phyloP scores from a whole-genome alignment of 352 stramenopile genomes.

The Globisporangium nunn region DNA sequence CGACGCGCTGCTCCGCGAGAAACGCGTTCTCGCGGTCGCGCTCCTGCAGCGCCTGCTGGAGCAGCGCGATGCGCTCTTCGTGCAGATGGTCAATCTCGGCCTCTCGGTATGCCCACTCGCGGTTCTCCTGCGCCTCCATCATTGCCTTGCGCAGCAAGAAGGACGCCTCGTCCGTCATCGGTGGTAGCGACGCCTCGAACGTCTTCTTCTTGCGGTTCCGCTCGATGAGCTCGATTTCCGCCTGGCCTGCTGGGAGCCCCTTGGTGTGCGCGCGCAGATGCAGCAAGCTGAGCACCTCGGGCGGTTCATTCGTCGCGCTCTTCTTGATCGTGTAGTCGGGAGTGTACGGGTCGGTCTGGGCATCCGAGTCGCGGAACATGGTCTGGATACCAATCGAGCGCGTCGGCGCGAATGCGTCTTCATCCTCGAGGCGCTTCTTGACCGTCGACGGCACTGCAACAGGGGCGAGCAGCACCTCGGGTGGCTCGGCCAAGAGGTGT shows the following conservation, averaged over 20 bases:
- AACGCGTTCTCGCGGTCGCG: constrained; percentile 88
- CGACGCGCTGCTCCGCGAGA: constrained; percentile 88
- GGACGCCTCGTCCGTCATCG: constrained; percentile 92
- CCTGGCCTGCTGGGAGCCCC: constrained; percentile 71
- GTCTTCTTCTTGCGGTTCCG: constrained; percentile 78
- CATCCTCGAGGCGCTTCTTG: constrained; percentile 21
- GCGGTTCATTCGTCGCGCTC: constrained; percentile 26
- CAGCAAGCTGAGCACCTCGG: constrained; percentile 82
- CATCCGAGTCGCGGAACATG: constrained; percentile 89
- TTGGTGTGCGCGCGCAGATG: constrained; percentile 45
- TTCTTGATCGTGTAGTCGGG: constrained; percentile 86
- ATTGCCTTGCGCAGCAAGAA: constrained; percentile 88
- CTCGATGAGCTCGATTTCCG: constrained; percentile 90
- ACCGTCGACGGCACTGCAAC: constrained; percentile 18
- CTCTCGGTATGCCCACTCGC: constrained; percentile 85
- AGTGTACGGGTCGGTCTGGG: constrained; percentile 91
- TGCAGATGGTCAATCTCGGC: constrained; percentile 85
- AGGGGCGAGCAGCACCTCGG: constrained; percentile 84
- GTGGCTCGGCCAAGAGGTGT: constrained; percentile 78
- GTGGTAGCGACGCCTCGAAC: constrained; percentile 85
- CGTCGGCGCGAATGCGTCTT: constrained; percentile 33
- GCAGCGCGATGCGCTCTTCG: constrained; percentile 63
- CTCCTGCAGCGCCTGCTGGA: constrained; percentile 81
- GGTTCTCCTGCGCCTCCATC: constrained; percentile 90
- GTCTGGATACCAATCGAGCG: constrained; percentile 87